phyloP scores from a whole-genome alignment of 225 moss, liverwort and hornwort species.

The Takakia lepidozioides region DNA sequence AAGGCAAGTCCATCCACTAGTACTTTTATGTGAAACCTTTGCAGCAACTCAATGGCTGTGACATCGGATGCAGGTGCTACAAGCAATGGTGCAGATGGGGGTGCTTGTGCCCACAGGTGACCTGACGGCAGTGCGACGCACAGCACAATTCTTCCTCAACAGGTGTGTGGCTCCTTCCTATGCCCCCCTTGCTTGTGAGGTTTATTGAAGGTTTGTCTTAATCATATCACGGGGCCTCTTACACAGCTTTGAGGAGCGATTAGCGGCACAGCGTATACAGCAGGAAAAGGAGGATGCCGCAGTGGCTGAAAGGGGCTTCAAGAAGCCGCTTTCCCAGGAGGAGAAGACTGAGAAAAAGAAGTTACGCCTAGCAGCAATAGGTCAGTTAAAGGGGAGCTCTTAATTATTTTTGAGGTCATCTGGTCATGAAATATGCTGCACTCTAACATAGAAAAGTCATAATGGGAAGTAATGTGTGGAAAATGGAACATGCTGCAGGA shows the following conservation, averaged over 20 bases:
- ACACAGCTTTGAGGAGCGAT: constrained; percentile 85
- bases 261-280: constrained; percentile 75
- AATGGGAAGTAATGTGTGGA: too few relatives aligned
- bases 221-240: constrained; percentile 4
- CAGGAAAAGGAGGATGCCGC: constrained; percentile 69
- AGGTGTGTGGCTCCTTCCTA: constrained; percentile 23
- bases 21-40: too few relatives aligned
- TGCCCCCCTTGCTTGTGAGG: not conserved
- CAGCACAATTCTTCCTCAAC: constrained; percentile 87
- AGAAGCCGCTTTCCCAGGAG: constrained; percentile 60
- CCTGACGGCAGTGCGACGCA: constrained; percentile 89
- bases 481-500: constrained; percentile 55
- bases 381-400: constrained; percentile 22
- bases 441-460: too few relatives aligned
- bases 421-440: not conserved
- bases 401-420: not conserved
- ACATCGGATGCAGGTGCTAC: constrained; percentile 76
- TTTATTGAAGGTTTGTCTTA: not conserved
- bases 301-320: constrained; percentile 60
- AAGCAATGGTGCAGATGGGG: constrained; percentile 99
- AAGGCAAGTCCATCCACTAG: too few relatives aligned
- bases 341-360: constrained; percentile 84
- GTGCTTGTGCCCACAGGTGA: constrained; percentile 95
- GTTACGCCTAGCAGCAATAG: constrained; percentile 87
- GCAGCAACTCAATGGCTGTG: too few relatives aligned